These are phyloP conservation scores for Arctostaphylos glauca DNA, from an alignment of 148 eudicot genomes.

Conservation along the genomic window DNA sequence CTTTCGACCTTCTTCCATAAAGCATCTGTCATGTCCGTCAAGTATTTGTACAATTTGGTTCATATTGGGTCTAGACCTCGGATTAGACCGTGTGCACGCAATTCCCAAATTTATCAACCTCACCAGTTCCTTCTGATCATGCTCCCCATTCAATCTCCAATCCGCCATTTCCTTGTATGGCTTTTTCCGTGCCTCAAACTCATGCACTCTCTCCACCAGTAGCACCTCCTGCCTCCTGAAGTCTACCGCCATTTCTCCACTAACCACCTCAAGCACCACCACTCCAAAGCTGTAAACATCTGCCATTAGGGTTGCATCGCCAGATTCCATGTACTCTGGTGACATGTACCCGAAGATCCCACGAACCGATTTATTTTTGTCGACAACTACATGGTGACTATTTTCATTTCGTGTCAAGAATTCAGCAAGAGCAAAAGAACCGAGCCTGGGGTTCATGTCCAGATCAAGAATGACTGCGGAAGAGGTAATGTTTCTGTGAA, in stretches of 20 bases:
- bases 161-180: constrained; percentile 57
- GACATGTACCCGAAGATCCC: constrained; percentile 96
- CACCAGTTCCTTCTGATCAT: constrained; percentile 44
- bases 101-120: constrained; percentile 68
- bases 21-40: constrained; percentile 63
- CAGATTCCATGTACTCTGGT: constrained; percentile 83
- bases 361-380: constrained; percentile 49
- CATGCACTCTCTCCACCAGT: constrained; percentile 53
- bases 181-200: constrained; percentile 49
- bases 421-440: constrained; percentile 81
- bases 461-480: constrained; percentile 64
- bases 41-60: constrained; percentile 72
- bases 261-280: constrained; percentile 80
- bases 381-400: constrained; percentile 47
- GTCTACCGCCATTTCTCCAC: constrained; percentile 83
- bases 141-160: constrained; percentile 51
- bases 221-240: constrained; percentile 67
- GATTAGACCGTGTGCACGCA: constrained; percentile 75
- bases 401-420: constrained; percentile 82
- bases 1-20: constrained; percentile 39
- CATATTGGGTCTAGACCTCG: constrained; percentile 68
- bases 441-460: constrained; percentile 86
- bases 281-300: constrained; percentile 95
- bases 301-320: constrained; percentile 77
- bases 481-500: constrained; percentile 82